Base-by-base conservation (phyloP, 106 monocot genomes). In the Phalaenopsis equestris region DNA sequence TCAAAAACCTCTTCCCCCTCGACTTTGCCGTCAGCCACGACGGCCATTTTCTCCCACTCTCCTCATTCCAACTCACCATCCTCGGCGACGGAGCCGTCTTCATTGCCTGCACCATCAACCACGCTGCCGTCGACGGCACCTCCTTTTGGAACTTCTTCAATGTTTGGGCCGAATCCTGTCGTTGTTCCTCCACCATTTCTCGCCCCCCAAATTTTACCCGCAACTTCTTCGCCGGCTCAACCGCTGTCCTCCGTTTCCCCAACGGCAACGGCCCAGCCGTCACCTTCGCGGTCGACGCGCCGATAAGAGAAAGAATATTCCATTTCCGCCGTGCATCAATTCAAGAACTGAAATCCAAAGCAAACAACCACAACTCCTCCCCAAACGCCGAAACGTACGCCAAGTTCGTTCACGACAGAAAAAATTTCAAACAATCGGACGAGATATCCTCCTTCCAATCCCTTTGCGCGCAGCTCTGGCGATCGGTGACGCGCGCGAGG, bases 111-210 rank as follows among this genome's bases (percentile, higher is more conserved):
- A 19, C 83, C 67, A 80, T 84, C 78, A 84, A 89, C 87, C 91
- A 89, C 68, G 89, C 91, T 23, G 75, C 85, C 46, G 78, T 82
- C 36, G 89, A 91, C 42, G 91, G 91, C 8, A 87, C 87, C 38
- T 91, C 89, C 42, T 93, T 93, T 85, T 96, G 96, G 96, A 87
- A 91, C 78, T 96, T 96, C 87, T 87, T 96, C 82, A 96, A 93
- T 57, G 56, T 87, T 1, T 96, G 96, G 96, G 91, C 93, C 10
- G 87, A 90, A 58, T 77, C 90, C 67, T 91, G 86, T 80, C 88
- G 88, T 61, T 56, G 11, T 37, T 23, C 67, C 30, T 8, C 64
- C 65, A 52, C 19, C 19, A 72, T 79, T 42, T 79, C 93, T 47
- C 77, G 52, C 1, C 42, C 80, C 2, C 96, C 96, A 12, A 89